phyloP scores from a whole-genome alignment of 768 basidiomycete genomes.

The Amanita thiersii region DNA sequence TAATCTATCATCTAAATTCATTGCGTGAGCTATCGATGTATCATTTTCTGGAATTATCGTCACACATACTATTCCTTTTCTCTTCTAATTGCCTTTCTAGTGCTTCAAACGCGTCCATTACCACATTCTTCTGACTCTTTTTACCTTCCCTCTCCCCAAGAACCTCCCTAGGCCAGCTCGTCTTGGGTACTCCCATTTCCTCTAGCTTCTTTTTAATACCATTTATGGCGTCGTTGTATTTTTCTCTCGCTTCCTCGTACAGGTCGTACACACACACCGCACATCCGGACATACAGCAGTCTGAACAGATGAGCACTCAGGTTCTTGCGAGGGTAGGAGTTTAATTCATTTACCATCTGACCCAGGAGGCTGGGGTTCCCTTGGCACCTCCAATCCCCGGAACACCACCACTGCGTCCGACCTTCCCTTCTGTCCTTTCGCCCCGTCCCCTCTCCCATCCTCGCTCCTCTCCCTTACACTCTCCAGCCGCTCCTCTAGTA shows the following conservation, averaged over 20 bases:
- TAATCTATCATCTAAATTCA: background rate
- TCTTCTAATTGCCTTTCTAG: conserved; percentile 50
- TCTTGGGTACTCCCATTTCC: conserved; percentile 38
- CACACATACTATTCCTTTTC: conserved; percentile 20
- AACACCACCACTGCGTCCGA: conserved; percentile 23
- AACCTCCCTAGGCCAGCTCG: conserved; percentile 59
- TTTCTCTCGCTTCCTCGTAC: conserved; percentile 65
- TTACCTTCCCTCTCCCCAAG: conserved; percentile 11
- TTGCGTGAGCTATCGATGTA: no score
- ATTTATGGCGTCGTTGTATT: conserved; percentile 49
- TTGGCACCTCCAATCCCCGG: conserved; percentile 50
- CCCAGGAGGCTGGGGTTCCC: conserved; percentile 51
- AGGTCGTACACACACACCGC: conserved; percentile 88
- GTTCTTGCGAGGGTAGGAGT: background rate
- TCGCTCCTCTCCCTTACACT: conserved; percentile 9
- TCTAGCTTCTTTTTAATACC: conserved; percentile 43
- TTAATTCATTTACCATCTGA: conserved; percentile 49
- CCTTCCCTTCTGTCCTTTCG: no score
- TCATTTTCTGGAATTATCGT: no score
- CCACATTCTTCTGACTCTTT: conserved; percentile 24
- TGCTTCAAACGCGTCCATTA: conserved; percentile 65
- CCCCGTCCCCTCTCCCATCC: background rate
- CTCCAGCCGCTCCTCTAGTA: conserved; percentile 22
- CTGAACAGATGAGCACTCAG: conserved; percentile 26
- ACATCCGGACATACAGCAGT: conserved; percentile 95